A percentile compares a stretch with the other conserved stretches of the same genome.
Conservation (phyloP, 2,329 filamentous ascomycete species). For the Hymenoscyphus albidus region DNA sequence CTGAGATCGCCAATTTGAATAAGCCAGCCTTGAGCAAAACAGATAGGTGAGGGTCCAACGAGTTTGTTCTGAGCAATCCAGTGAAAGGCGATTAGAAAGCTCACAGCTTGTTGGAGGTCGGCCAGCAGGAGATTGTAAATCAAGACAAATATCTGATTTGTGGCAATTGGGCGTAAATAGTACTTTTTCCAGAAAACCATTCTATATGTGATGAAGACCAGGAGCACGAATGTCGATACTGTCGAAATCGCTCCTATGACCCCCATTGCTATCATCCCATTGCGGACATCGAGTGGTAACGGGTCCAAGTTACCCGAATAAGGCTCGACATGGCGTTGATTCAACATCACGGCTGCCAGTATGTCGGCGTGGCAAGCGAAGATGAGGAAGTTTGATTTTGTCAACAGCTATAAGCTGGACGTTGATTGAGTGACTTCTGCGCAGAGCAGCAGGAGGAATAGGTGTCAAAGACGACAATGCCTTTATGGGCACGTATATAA, state of each 20-base stretch:
- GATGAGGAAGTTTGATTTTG: neutral
- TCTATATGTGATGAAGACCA: slow-evolving; percentile 44
- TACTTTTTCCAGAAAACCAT: slow-evolving; percentile 40
- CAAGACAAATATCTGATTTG: slow-evolving; percentile 51
- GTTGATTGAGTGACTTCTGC: neutral
- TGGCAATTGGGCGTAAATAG: slow-evolving; percentile 31
- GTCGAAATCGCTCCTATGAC: slow-evolving; percentile 45
- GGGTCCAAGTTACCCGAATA: slow-evolving; percentile 58
- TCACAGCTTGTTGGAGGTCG: slow-evolving; percentile 33
- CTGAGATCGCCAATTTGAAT: slow-evolving; percentile 51
- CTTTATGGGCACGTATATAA: neutral
- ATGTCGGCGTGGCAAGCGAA: neutral
- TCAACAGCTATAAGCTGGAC: neutral
- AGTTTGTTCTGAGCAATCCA: slow-evolving; percentile 46
- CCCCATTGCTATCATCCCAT: slow-evolving; percentile 72
- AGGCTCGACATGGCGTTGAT: neutral
- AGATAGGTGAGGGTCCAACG: slow-evolving; percentile 42
- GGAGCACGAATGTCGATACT: slow-evolving; percentile 40
- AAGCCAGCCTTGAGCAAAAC: slow-evolving; percentile 53
- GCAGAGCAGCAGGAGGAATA: neutral
- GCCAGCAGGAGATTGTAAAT: slow-evolving; percentile 49
- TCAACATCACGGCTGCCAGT: neutral
- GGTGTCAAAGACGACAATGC: neutral
- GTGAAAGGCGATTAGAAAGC: slow-evolving; percentile 42
- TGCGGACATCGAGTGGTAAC: slow-evolving; percentile 81